These are phyloP conservation scores for Pseudonitzschia delicatissima DNA, from an alignment of 108 stramenopile genomes.

Conservation along the genomic window DNA sequence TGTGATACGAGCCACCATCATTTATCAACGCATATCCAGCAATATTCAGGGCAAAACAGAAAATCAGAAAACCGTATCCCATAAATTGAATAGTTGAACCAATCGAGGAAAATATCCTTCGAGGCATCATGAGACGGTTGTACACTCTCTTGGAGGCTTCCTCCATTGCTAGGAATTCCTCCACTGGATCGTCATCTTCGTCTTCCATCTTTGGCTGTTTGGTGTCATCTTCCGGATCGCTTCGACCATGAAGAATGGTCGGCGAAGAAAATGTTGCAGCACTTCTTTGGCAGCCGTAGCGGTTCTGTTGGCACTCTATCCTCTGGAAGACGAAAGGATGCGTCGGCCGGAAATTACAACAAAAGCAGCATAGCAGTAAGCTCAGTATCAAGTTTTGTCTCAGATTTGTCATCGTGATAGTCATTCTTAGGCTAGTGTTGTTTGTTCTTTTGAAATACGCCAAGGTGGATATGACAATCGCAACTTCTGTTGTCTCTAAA, in stretches of 20 bases:
- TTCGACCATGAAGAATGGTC: neutral
- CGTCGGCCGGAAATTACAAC: neutral
- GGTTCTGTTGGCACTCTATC: too few species aligned
- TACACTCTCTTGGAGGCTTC: conserved; percentile 4
- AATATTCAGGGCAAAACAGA: neutral
- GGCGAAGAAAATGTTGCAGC: neutral
- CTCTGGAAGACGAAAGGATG: neutral
- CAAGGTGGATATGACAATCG: too few species aligned
- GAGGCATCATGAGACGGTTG: neutral
- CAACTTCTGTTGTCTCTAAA: too few species aligned
- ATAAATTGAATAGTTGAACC: neutral
- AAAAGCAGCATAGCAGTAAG: neutral
- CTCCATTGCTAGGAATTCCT: neutral
- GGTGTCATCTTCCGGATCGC: neutral
- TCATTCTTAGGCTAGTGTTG: neutral
- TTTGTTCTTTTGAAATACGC: too few species aligned
- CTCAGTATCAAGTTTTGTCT: neutral
- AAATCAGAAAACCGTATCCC: conserved; percentile 3
- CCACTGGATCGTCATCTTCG: conserved; percentile 5
- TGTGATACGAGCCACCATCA: neutral
- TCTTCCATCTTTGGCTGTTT: neutral
- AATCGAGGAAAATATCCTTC: neutral
- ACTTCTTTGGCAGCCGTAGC: too few species aligned
- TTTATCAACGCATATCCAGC: conserved; percentile 2
- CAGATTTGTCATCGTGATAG: neutral